Evolutionary conservation across 768 basidiomycete genomes (phyloP).

Genomic region (Lyophyllum atratum): DNA sequence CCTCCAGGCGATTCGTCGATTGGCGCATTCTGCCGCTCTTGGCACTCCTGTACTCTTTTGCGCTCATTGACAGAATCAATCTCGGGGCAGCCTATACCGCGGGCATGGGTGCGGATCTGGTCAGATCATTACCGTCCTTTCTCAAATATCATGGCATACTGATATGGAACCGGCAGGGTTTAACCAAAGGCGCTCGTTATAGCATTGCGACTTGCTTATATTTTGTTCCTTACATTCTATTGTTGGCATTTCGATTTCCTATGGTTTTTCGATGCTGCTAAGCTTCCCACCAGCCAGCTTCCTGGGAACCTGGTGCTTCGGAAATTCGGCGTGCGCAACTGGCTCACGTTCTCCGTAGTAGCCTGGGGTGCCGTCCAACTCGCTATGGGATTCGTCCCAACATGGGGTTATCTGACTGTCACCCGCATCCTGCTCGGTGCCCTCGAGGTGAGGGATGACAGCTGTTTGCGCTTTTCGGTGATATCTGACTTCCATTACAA

Average conservation of each 20-base stretch:
- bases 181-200: slow-evolving; percentile 36
- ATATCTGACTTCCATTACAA: slow-evolving; percentile 13
- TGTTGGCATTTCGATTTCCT: slow-evolving; percentile 28
- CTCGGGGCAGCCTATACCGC: slow-evolving; percentile 44
- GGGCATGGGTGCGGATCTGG: slow-evolving; percentile 44
- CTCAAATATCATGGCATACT: slow-evolving; percentile 4
- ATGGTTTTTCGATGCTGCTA: slow-evolving; percentile 1
- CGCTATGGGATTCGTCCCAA: slow-evolving; percentile 45
- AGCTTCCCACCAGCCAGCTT: slow-evolving; percentile 36
- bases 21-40: slow-evolving; percentile 44
- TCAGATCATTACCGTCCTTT: slow-evolving; percentile 9
- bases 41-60: slow-evolving; percentile 40
- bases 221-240: slow-evolving; percentile 45
- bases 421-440: slow-evolving; percentile 46
- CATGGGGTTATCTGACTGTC: slow-evolving; percentile 40
- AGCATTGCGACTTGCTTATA: slow-evolving; percentile 45
- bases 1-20: slow-evolving; percentile 40
- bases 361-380: slow-evolving; percentile 47
- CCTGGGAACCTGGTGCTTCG: slow-evolving; percentile 47
- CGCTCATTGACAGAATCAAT: slow-evolving; percentile 46
- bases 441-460: slow-evolving; percentile 36
- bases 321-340: slow-evolving; percentile 44
- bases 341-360: slow-evolving; percentile 41
- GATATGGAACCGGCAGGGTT: slow-evolving; percentile 22
- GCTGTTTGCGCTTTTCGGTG: neutral